A percentile compares a stretch with the other conserved stretches of the same genome.
Evolutionary conservation across 2,329 filamentous ascomycete genomes (phyloP).

Genomic region (Aspergillus pseudoglaucus): DNA sequence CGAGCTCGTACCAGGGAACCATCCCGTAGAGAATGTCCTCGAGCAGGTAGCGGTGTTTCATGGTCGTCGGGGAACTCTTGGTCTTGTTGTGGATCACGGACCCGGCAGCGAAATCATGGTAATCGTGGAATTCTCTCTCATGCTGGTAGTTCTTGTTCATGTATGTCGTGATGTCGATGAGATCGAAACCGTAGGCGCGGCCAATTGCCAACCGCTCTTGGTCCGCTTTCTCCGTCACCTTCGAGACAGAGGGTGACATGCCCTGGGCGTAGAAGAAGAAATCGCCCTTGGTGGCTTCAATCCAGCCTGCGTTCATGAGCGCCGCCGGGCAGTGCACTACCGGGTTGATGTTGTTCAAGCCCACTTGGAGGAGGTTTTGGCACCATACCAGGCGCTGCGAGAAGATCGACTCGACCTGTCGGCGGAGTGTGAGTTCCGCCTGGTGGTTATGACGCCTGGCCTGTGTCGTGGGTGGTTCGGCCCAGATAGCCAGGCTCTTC

Average conservation of each 20-base stretch:
- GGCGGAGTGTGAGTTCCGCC: slow-evolving; percentile 6
- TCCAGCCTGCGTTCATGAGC: slow-evolving; percentile 15
- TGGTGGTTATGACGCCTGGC: slow-evolving; percentile 6
- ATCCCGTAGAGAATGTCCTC: slow-evolving; percentile 11
- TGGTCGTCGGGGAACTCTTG: slow-evolving; percentile 9
- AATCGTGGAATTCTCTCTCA: slow-evolving; percentile 8
- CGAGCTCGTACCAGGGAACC: slow-evolving; percentile 13
- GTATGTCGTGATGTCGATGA: slow-evolving; percentile 10
- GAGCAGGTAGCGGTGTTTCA: slow-evolving; percentile 11
- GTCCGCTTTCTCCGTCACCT: slow-evolving; percentile 10
- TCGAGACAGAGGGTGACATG: slow-evolving; percentile 12
- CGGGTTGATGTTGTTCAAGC: slow-evolving; percentile 15
- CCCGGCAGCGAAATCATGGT: slow-evolving; percentile 10
- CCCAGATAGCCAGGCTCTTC: slow-evolving; percentile 12
- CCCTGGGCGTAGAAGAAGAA: slow-evolving; percentile 14
- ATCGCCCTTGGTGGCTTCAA: slow-evolving; percentile 12
- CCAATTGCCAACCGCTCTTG: slow-evolving; percentile 11
- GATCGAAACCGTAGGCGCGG: slow-evolving; percentile 11
- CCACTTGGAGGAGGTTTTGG: slow-evolving; percentile 11
- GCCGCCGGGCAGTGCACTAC: slow-evolving; percentile 11
- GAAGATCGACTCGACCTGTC: slow-evolving; percentile 10
- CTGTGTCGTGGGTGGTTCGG: slow-evolving; percentile 8
- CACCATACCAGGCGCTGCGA: slow-evolving; percentile 10
- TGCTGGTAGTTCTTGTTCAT: slow-evolving; percentile 15
- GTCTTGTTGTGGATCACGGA: slow-evolving; percentile 14